Evolutionary conservation across 345 rosid genomes (phyloP), one percentile per base, ranked within the genome.

Genomic region (Angophora floribunda): DNA sequence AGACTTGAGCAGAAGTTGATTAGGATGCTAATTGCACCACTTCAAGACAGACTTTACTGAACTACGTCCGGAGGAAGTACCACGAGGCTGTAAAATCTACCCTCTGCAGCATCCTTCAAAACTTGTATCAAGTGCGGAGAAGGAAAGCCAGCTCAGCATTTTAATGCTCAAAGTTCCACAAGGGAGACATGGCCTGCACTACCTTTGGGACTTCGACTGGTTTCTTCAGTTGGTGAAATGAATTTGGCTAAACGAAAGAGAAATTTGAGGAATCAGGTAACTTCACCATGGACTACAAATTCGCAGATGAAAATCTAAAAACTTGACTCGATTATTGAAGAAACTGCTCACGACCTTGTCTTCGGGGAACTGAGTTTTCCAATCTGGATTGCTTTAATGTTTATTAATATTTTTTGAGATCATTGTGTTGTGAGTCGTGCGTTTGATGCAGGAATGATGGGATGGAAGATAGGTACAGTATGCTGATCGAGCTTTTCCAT

Each of bases 401-500:
- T 59, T 11, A 24, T 26, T 26, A 59, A 0, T 59, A 0, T 6
- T 59, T 24, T 26, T 59, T 4, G 15, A 24, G 3, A 59, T 59
- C 65, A 0, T 59, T 59, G 14, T 59, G 15, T 26, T 59, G 67
- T 30, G 67, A 59, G 10, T 59, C 24, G 63, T 59, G 65, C 79
- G 30, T 52, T 80, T 19, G 28, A 55, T 45, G 59, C 87, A 95
- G 99, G 94, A 97, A 98, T 61, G 99, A 96, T 90, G 99, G 91
- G 36, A 92, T 97, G 95, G 99, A 98, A 89, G 99, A 98, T 93
- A 91, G 98, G 44, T 96, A 97, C 87, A 96, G 97, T 59, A 99
- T 95, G 50, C 85, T 98, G 91, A 92, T 98, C 85, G 93, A 93
- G 90, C 91, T 94, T 52, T 90, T 65, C 52, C 91, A 95, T 92